Evolutionary conservation across 208 protist genomes (phyloP), one percentile per base, ranked within the genome.

Genomic region (Acanthamoeba royreba): DNA sequence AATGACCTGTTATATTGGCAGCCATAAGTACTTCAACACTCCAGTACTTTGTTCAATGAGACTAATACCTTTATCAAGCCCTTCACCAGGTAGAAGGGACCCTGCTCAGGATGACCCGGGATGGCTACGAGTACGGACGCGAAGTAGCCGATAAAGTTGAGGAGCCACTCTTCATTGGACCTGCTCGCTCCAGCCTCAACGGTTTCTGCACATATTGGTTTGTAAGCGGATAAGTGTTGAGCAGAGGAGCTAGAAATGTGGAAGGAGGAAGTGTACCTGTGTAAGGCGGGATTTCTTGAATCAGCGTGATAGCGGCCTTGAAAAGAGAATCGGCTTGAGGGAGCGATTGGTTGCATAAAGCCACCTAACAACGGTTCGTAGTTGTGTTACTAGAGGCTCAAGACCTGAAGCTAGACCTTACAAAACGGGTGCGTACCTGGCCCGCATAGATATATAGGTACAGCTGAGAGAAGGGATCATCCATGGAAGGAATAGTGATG

Each of bases 401-500:
- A 2, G 25, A 43, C n/a, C 22, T 13, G 31, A 46, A 35, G 58
- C 33, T 25, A 63, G 25, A 25, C 25, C 25, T 63, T 63, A 63
- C n/a, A 22, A 40, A 33, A 40, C 17, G n/a, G 25, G 7, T 28
- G 25, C 72, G 25, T 45, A 93, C 90, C 72, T 94, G 83, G 0
- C 87, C 96, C 7, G 83, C 72, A 3, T 95, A 22, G 2, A 97
- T 45, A 74, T 96, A 98, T 2, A 98, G 94, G 17, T 94, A 85
- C 19, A 97, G 55, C 35, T 96, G 85, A 33, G 89, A 66, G 55
- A 96, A 94, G n/a, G 94, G 33, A 43, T 97, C 93, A 5, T 95
- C 94, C 55, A 98, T 96, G 0, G 97, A 97, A 7, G 97, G 97
- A 63, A 98, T 97, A 9, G 97, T 98, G 92, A 98, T 98, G 72